Evolutionary conservation across 2,329 filamentous ascomycete genomes (phyloP).

Genomic region (Neonectria punicea): DNA sequence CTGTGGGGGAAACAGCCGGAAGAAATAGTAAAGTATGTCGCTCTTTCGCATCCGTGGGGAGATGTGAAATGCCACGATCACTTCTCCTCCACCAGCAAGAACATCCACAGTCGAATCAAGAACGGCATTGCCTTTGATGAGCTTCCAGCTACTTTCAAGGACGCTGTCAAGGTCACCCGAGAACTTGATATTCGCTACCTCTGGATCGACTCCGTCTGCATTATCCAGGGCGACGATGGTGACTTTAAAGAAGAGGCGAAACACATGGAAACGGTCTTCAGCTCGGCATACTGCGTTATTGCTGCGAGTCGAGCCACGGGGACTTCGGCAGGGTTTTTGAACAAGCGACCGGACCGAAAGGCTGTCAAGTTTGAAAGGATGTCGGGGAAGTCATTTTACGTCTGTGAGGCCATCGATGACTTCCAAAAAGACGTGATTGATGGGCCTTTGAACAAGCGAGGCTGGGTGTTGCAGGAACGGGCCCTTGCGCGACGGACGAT

Average conservation of each 20-base stretch:
- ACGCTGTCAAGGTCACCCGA: constrained; percentile 4
- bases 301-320: constrained; percentile 9
- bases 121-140: background rate
- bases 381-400: background rate
- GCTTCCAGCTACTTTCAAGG: background rate
- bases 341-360: constrained; percentile 4
- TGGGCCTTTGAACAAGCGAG: constrained; percentile 14
- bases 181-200: background rate
- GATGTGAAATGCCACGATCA: background rate
- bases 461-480: constrained; percentile 26
- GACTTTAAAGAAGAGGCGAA: constrained; percentile 4
- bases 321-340: constrained; percentile 5
- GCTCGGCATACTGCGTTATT: constrained; percentile 6
- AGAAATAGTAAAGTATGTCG: constrained; percentile 8
- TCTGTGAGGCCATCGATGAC: constrained; percentile 29
- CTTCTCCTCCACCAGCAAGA: constrained; percentile 22
- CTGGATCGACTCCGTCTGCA: constrained; percentile 19
- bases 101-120: background rate
- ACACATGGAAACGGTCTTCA: constrained; percentile 8
- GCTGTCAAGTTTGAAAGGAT: constrained; percentile 12
- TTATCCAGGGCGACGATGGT: constrained; percentile 5
- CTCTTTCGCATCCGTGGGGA: constrained; percentile 29
- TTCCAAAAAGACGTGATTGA: constrained; percentile 28
- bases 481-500: constrained; percentile 32
- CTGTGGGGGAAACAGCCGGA: fast-evolving